These are phyloP conservation scores for Eleusine coracana DNA, from an alignment of 176 grass and related monocot species.

Conservation along the genomic window DNA sequence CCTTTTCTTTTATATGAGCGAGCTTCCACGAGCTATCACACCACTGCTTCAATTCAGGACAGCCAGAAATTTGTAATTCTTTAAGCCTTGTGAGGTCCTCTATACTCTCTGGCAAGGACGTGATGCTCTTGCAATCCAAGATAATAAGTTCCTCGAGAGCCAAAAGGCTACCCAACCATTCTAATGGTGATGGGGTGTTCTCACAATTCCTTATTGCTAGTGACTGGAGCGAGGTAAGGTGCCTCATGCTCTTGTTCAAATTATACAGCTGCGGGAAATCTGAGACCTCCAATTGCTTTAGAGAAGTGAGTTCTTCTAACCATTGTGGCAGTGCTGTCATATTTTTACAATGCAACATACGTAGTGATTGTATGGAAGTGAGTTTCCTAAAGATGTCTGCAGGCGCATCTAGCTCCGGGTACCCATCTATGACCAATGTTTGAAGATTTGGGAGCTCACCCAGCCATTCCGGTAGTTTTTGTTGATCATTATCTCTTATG, in stretches of 20 bases:
- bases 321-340: background rate
- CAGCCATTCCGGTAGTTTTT: background rate
- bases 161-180: slow-evolving; percentile 10
- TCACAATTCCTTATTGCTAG: background rate
- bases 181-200: background rate
- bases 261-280: background rate
- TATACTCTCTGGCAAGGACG: slow-evolving; percentile 22
- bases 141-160: background rate
- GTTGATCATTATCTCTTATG: background rate
- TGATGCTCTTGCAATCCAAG: slow-evolving; percentile 3
- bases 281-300: background rate
- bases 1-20: slow-evolving; percentile 10
- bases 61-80: background rate
- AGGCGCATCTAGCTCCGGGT: background rate
- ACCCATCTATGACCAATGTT: slow-evolving; percentile 3
- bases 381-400: background rate
- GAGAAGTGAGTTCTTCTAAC: slow-evolving; percentile 6
- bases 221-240: background rate
- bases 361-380: background rate
- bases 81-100: background rate
- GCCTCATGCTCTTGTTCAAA: background rate
- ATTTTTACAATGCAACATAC: background rate
- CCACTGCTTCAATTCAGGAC: slow-evolving; percentile 9
- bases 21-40: background rate
- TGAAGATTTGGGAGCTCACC: background rate